Base-by-base conservation (phyloP, 2,329 filamentous ascomycete genomes). In the Penicillium brevicompactum region DNA sequence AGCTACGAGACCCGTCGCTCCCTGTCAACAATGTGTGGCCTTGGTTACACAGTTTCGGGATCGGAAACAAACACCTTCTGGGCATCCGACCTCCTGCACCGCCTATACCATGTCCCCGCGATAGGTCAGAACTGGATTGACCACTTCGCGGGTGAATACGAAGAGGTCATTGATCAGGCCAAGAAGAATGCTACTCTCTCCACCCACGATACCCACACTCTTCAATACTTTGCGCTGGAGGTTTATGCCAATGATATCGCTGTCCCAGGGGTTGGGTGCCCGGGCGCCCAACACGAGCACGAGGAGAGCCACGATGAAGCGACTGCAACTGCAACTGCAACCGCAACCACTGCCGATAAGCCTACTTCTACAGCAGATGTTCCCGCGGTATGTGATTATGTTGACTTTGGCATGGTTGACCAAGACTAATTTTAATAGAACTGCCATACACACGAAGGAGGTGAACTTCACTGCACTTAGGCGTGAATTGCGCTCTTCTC, bases 191-290 rank as follows among this genome's bases (percentile, higher is more conserved):
- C 76, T 4, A 77, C 79, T 24, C 75, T 80, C 2, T 73, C 80
- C 5, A 81, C 76, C 3, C 74, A 80, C 27, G 86, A 90, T 71
- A 86, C 82, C 31, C 81, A 88, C 59, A 80, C 82, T 0, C 76
- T 90, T 41, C 84, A 88, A 71, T 87, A 86, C 70, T 90, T 90
- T 67, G 87, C 87, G 4, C 80, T 88, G 1, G 64, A 89, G 55
- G 84, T 78, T 1, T 90, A 87, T 69, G 86, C 86, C 0, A 84
- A 81, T 59, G 86, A 89, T 56, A 79, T 89, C 63, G 83, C 83
- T 7, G 75, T 84, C 5, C 86, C 86, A 0, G 86, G 86, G 0
- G 77, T 81, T 27, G 87, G 87, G 0, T 89, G 87, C 67, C 69
- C 81, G 0, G 85, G 86, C 3, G 40, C 57, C 4, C 62, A 63